A percentile compares a stretch with the other conserved stretches of the same genome.
phyloP scores from a whole-genome alignment of 257 asterid genomes.

The Apocynum venetum region DNA sequence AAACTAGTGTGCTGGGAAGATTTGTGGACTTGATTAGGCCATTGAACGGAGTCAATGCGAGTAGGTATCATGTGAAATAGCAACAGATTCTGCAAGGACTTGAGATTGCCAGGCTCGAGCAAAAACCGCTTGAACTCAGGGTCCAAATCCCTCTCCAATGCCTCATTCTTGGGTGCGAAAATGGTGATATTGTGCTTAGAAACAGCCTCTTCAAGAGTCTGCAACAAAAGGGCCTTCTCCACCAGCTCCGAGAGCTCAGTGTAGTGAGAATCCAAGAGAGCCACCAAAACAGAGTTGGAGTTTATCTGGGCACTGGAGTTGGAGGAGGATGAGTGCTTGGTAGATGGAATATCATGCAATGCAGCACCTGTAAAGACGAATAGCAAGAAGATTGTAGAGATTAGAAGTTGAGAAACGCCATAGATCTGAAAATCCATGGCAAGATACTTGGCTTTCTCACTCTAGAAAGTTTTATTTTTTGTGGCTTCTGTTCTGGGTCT shows the following conservation, averaged over 20 bases:
- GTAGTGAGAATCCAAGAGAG: slow-evolving; percentile 83
- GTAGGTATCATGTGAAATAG: slow-evolving; percentile 80
- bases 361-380: slow-evolving; percentile 31
- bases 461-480: slow-evolving; percentile 20
- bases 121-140: slow-evolving; percentile 83
- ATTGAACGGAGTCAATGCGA: slow-evolving; percentile 52
- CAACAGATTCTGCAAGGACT: slow-evolving; percentile 67
- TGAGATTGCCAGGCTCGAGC: slow-evolving; percentile 75
- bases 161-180: slow-evolving; percentile 86
- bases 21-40: slow-evolving; percentile 24
- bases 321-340: slow-evolving; percentile 6
- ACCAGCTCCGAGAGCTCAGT: slow-evolving; percentile 90
- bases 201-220: slow-evolving; percentile 77
- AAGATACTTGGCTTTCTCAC: slow-evolving; percentile 29
- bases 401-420: slow-evolving; percentile 44
- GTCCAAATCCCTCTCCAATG: slow-evolving; percentile 77
- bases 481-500: not conserved
- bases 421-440: slow-evolving; percentile 90
- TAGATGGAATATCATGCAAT: slow-evolving; percentile 47
- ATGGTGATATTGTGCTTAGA: slow-evolving; percentile 74
- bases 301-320: slow-evolving; percentile 39
- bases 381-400: slow-evolving; percentile 22
- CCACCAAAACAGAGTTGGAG: slow-evolving; percentile 88
- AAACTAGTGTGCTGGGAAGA: slow-evolving; percentile 39
- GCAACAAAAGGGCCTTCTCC: slow-evolving; percentile 81